phyloP scores from a whole-genome alignment of 306 rosid species.

The Citrullus amarus region DNA sequence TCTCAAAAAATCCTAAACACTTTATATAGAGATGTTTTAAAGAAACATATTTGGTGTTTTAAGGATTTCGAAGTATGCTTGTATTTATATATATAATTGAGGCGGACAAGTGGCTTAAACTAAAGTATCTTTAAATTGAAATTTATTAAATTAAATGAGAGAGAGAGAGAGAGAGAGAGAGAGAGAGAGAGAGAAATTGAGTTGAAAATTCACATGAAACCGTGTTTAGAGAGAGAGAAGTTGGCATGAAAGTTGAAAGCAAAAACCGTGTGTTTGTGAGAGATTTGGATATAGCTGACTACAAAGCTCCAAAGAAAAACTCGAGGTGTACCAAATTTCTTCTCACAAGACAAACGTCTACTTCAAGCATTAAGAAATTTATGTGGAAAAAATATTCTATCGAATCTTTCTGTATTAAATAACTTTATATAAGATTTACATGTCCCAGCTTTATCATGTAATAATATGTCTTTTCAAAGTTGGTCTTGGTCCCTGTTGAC shows the following conservation, averaged over 20 bases:
- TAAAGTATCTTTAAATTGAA: neutral
- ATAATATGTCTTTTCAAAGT: neutral
- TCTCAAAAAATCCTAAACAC: neutral
- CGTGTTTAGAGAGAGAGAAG: neutral
- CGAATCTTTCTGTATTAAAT: neutral
- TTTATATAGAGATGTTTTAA: neutral
- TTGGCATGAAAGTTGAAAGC: neutral
- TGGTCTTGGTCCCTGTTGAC: neutral
- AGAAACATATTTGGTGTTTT: neutral
- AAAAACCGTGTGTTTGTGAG: neutral
- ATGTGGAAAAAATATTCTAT: neutral
- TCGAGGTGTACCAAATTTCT: conserved; percentile 29
- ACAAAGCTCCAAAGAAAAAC: conserved; percentile 39
- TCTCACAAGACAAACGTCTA: neutral
- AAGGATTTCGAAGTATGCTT: neutral
- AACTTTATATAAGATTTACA: neutral
- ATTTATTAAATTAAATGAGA: no score
- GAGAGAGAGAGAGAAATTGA: neutral
- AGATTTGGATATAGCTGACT: conserved; percentile 10
- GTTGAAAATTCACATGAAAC: neutral
- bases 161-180: neutral
- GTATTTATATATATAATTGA: neutral
- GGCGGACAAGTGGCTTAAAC: neutral
- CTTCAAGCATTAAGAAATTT: neutral
- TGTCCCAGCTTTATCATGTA: neutral